phyloP scores from a whole-genome alignment of 179 eudicot species.

The Silene coronaria region DNA sequence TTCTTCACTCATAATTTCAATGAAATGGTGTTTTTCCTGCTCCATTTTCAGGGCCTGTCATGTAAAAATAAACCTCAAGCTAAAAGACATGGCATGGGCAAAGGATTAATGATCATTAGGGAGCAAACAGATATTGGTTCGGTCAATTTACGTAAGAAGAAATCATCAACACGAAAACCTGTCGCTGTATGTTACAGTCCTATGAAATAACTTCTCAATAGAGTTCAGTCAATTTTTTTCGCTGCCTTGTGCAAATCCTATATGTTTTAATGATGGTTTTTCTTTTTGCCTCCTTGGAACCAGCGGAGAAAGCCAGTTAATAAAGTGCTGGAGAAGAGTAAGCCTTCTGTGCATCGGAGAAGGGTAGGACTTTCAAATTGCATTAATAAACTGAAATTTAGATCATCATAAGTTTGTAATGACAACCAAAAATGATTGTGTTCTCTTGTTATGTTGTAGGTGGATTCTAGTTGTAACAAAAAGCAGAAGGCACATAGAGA shows the following conservation, averaged over 20 bases:
- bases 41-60: slow-evolving; percentile 23
- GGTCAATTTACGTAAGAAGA: slow-evolving; percentile 34
- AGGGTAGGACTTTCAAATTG: slow-evolving; percentile 40
- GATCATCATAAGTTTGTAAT: background rate
- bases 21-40: background rate
- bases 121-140: slow-evolving; percentile 36
- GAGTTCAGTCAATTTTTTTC: background rate
- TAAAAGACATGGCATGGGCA: slow-evolving; percentile 69
- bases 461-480: slow-evolving; percentile 30
- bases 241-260: background rate
- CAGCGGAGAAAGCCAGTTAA: slow-evolving; percentile 43
- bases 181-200: slow-evolving; percentile 38
- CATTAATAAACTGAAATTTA: background rate
- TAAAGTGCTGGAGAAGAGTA: slow-evolving; percentile 46
- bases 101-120: slow-evolving; percentile 71
- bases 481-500: slow-evolving; percentile 43
- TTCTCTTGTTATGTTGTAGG: slow-evolving; percentile 38
- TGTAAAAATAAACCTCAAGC: slow-evolving; percentile 26
- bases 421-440: slow-evolving; percentile 13
- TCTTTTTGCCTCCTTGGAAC: slow-evolving; percentile 15
- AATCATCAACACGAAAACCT: slow-evolving; percentile 39
- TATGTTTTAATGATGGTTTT: slow-evolving; percentile 7
- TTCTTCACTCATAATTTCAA: background rate
- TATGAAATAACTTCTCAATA: background rate
- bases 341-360: slow-evolving; percentile 38